Evolutionary conservation across 768 basidiomycete species (phyloP).

Genomic region (Termitomyces bulborhizus): DNA sequence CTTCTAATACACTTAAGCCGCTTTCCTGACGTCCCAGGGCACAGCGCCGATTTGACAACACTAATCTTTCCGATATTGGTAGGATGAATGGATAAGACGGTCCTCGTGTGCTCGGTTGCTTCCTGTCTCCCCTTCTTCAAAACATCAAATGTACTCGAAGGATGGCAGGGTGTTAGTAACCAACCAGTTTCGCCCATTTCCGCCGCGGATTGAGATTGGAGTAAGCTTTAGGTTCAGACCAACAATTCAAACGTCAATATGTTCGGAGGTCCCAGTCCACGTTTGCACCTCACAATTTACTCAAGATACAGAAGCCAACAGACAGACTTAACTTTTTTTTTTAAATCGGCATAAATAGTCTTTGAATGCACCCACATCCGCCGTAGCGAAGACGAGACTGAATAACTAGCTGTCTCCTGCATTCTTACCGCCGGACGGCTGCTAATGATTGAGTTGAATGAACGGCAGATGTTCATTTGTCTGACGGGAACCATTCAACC

Average conservation of each 20-base stretch:
- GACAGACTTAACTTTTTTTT: no score
- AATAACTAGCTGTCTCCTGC: not conserved
- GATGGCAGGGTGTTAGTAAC: not conserved
- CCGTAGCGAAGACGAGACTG: not conserved
- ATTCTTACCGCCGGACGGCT: not conserved
- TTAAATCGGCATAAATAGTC: not conserved
- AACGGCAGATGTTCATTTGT: constrained; percentile 1
- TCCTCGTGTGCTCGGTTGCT: not conserved
- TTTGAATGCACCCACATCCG: not conserved
- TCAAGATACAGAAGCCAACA: not conserved
- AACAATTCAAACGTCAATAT: not conserved
- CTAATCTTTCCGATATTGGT: not conserved
- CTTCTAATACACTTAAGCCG: not conserved
- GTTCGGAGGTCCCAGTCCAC: not conserved
- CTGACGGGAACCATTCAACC: not conserved
- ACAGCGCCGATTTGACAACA: not conserved
- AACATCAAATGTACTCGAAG: not conserved
- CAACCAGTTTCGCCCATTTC: not conserved
- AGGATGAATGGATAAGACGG: not conserved
- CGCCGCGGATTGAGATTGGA: not conserved
- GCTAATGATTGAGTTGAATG: not conserved
- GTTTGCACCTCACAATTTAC: not conserved
- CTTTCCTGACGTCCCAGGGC: not conserved
- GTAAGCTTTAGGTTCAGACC: not conserved
- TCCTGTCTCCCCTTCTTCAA: not conserved